Conservation (phyloP, 306 rosid genomes). For the Styphnolobium japonicum region DNA sequence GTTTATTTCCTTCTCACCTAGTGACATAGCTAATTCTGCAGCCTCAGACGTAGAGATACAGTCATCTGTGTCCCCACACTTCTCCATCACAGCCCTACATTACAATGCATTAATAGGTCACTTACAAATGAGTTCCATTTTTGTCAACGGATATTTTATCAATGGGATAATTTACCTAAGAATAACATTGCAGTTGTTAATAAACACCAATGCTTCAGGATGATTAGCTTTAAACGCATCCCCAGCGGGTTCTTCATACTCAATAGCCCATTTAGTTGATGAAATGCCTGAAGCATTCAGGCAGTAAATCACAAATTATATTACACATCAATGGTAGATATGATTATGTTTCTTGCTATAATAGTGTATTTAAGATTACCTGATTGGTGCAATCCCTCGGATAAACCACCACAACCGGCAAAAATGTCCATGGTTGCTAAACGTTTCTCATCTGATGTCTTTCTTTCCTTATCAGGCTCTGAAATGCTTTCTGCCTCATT, state of each 20-base stretch:
- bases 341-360: neutral
- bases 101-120: slow-evolving; percentile 19
- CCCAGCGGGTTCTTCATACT: slow-evolving; percentile 97
- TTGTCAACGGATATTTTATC: neutral
- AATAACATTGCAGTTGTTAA: slow-evolving; percentile 88
- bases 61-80: slow-evolving; percentile 84
- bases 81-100: slow-evolving; percentile 87
- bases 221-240: slow-evolving; percentile 86
- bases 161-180: slow-evolving; percentile 50
- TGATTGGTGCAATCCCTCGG: slow-evolving; percentile 78
- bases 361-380: slow-evolving; percentile 41
- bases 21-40: slow-evolving; percentile 59
- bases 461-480: slow-evolving; percentile 42
- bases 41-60: slow-evolving; percentile 87
- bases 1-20: slow-evolving; percentile 53
- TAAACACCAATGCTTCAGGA: slow-evolving; percentile 72
- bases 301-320: slow-evolving; percentile 1
- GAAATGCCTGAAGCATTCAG: slow-evolving; percentile 58
- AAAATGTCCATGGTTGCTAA: slow-evolving; percentile 87
- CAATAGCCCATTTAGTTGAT: slow-evolving; percentile 93
- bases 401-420: slow-evolving; percentile 98
- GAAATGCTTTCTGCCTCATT: slow-evolving; percentile 66
- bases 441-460: slow-evolving; percentile 35
- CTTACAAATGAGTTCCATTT: neutral
- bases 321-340: neutral